Base-by-base conservation (phyloP, 352 stramenopile species). In the Pythium plurisporium region DNA sequence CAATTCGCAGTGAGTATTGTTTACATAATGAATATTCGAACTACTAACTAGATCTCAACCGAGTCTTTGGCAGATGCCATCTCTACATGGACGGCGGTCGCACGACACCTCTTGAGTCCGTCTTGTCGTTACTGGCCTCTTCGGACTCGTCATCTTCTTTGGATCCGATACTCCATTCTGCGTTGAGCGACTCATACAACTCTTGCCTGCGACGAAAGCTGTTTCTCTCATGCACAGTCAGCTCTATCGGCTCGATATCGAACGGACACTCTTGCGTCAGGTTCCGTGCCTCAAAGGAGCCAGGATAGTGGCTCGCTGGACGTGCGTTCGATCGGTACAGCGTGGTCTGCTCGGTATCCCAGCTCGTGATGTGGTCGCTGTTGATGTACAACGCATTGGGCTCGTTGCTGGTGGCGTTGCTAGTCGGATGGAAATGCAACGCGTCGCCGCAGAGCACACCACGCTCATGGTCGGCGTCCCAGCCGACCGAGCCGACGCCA, bases 251-350 rank as follows among this genome's bases (percentile, higher is more conserved):
- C 25, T 70, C 77, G 19, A 87, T 56, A 55, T 82, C 68, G 22
- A 87, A 85, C 5, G 69, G 73, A 46, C 81, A 91, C 37, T 83
- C 69, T 46, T 86, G 75, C 1, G 52, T 49, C 29, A 87, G 54
- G 14, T 67, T 54, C 19, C 63, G 62, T 23, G 79, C 72, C 15
- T 45, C 51, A 36, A 79, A 77, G 15, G 72, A 80, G 17, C 78
- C 78, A 0, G 74, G 44, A 37, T 83, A 87, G 25, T 84, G 59
- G 38, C 70, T 62, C n/a, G 79, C 80, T 8, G 72, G 55, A 19
- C 70, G 69, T 9, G 78, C 72, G 15, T 73, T 66, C 9, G 69
- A 76, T 38, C 79, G 82, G 34, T 75, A 86, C 20, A 87, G 54
- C 11, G 55, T 34, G 33, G 82, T 64, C 19, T 77, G 74, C 7